Conservation (phyloP, 768 basidiomycete species). For the Mycena floridula region DNA sequence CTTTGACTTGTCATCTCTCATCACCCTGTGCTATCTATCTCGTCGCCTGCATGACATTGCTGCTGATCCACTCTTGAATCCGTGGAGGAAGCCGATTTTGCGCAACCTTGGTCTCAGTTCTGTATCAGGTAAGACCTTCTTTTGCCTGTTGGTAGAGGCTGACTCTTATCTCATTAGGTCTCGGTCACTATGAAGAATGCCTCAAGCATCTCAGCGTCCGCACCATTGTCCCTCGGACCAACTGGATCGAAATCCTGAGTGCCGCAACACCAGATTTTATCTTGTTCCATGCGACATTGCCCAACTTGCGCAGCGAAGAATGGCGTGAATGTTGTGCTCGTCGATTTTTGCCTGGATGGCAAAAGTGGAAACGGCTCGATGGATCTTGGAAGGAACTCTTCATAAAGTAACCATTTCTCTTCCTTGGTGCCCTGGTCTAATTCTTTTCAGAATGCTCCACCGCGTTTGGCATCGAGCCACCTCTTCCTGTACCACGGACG, state of each 20-base stretch:
- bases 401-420: conserved; percentile 42
- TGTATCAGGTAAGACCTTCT: no score
- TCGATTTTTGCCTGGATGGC: conserved; percentile 75
- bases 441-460: conserved; percentile 43
- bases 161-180: no score
- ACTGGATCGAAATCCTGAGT: conserved; percentile 75
- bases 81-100: conserved; percentile 69
- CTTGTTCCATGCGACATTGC: conserved; percentile 61
- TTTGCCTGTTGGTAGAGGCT: no score
- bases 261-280: conserved; percentile 57
- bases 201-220: conserved; percentile 60
- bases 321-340: conserved; percentile 74
- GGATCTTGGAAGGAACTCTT: conserved; percentile 61
- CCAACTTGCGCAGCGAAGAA: conserved; percentile 56
- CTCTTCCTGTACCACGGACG: conserved; percentile 69
- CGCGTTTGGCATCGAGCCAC: conserved; percentile 65
- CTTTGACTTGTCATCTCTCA: conserved; percentile 53
- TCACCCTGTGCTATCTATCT: conserved; percentile 55
- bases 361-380: conserved; percentile 56
- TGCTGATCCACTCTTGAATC: conserved; percentile 62
- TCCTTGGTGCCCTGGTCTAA: conserved; percentile 7
- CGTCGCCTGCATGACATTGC: conserved; percentile 49
- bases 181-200: conserved; percentile 45
- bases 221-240: conserved; percentile 61
- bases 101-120: conserved; percentile 44